phyloP scores from a whole-genome alignment of 1,284 basidiomycete genomes.

The Pseudozyma pruni region DNA sequence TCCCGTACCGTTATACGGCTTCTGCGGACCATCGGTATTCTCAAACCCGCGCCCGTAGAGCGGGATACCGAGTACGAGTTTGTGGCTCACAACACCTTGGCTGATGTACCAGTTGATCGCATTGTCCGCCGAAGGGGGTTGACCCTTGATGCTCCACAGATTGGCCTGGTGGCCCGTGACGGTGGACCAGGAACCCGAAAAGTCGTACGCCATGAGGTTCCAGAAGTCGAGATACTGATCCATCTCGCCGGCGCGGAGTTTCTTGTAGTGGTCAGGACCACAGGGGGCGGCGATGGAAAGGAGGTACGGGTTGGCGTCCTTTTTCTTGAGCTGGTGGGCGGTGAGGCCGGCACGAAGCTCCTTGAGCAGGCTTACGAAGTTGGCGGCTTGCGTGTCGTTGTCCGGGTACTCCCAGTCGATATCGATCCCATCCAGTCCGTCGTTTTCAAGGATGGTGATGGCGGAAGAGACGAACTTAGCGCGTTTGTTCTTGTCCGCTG shows the following conservation, averaged over 20 bases:
- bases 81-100: conserved; percentile 77
- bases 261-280: conserved; percentile 76
- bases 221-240: conserved; percentile 79
- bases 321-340: conserved; percentile 72
- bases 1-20: conserved; percentile 80
- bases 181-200: conserved; percentile 73
- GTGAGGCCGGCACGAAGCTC: conserved; percentile 79
- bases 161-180: conserved; percentile 83
- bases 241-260: conserved; percentile 79
- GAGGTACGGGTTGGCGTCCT: conserved; percentile 73
- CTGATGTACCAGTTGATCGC: conserved; percentile 77
- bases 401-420: conserved; percentile 87
- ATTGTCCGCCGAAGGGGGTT: conserved; percentile 72
- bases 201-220: conserved; percentile 84
- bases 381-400: conserved; percentile 76
- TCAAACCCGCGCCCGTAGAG: conserved; percentile 79
- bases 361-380: conserved; percentile 78
- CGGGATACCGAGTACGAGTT: conserved; percentile 79
- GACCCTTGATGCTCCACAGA: conserved; percentile 73
- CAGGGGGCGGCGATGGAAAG: conserved; percentile 83
- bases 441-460: conserved; percentile 81
- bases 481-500: conserved; percentile 68
- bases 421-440: conserved; percentile 82
- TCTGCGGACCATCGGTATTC: conserved; percentile 79
- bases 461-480: conserved; percentile 78